A percentile compares a stretch with the other conserved stretches of the same genome.
Evolutionary conservation across 176 grass and related monocot genomes (phyloP).

Genomic region (Otatea glauca): DNA sequence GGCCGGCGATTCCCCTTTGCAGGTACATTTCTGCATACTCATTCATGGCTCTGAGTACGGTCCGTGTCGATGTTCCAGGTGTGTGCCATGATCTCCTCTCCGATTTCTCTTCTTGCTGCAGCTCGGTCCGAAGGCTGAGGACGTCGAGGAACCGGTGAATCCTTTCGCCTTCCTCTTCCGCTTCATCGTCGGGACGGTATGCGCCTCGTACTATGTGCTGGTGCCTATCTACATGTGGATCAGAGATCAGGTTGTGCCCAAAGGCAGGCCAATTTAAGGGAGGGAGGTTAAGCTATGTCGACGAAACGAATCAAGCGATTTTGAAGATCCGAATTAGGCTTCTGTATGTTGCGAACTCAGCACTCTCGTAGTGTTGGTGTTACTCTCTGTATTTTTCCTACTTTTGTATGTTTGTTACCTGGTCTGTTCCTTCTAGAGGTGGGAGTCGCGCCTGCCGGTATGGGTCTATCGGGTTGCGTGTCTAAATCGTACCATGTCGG

Average conservation of each 20-base stretch:
- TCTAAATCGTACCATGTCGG: too few relatives aligned
- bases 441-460: too few relatives aligned
- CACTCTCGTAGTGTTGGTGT: too few relatives aligned
- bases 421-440: too few relatives aligned
- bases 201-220: slow-evolving; percentile 13
- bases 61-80: background rate
- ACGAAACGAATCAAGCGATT: too few relatives aligned
- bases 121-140: slow-evolving; percentile 70
- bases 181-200: slow-evolving; percentile 44
- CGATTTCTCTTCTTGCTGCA: slow-evolving; percentile 35
- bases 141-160: slow-evolving; percentile 62
- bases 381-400: background rate
- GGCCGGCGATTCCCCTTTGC: slow-evolving; percentile 61
- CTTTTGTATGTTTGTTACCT: background rate
- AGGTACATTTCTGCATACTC: slow-evolving; percentile 24
- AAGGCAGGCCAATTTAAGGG: slow-evolving; percentile 61
- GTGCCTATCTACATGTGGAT: slow-evolving; percentile 80
- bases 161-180: slow-evolving; percentile 59
- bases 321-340: background rate
- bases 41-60: too few relatives aligned
- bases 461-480: too few relatives aligned
- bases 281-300: background rate
- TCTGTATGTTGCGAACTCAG: background rate
- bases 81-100: background rate
- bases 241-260: slow-evolving; percentile 67